phyloP scores from a whole-genome alignment of 2,329 filamentous ascomycete genomes.

The Botrytis deweyae region DNA sequence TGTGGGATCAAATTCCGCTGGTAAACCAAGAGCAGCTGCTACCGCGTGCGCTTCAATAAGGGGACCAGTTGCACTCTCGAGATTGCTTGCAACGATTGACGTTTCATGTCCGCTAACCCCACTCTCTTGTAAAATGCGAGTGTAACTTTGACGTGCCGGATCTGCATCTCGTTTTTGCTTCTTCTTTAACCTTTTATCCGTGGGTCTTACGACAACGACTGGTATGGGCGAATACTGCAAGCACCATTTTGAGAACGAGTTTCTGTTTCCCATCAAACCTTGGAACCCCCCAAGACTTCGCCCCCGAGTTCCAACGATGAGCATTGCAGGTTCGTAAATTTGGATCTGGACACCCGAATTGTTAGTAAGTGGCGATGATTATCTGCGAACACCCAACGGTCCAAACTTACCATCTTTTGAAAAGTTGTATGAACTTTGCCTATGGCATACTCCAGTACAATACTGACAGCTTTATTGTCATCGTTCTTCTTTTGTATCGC shows the following conservation, averaged over 20 bases:
- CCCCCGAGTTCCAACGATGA: constrained; percentile 70
- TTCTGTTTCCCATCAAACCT: constrained; percentile 60
- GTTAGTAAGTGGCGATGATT: constrained; percentile 22
- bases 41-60: constrained; percentile 66
- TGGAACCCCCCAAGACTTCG: constrained; percentile 69
- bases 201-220: constrained; percentile 70
- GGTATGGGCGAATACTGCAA: constrained; percentile 72
- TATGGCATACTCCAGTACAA: constrained; percentile 70
- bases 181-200: constrained; percentile 68
- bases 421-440: constrained; percentile 72
- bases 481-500: constrained; percentile 68
- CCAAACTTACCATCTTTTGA: constrained; percentile 63
- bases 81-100: constrained; percentile 29
- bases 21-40: constrained; percentile 60
- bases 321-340: constrained; percentile 70
- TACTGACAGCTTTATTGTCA: constrained; percentile 68
- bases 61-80: constrained; percentile 40
- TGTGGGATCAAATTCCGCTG: constrained; percentile 62
- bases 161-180: constrained; percentile 67
- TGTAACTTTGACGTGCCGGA: constrained; percentile 61
- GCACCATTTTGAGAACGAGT: constrained; percentile 71
- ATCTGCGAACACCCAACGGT: background rate
- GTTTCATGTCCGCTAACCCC: constrained; percentile 40
- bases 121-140: constrained; percentile 63
- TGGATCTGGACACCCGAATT: constrained; percentile 53